Percentiles rank a stretch among this genome's conserved stretches.
phyloP scores from a whole-genome alignment of 139 green algal species.

The Micractinium conductrix region DNA sequence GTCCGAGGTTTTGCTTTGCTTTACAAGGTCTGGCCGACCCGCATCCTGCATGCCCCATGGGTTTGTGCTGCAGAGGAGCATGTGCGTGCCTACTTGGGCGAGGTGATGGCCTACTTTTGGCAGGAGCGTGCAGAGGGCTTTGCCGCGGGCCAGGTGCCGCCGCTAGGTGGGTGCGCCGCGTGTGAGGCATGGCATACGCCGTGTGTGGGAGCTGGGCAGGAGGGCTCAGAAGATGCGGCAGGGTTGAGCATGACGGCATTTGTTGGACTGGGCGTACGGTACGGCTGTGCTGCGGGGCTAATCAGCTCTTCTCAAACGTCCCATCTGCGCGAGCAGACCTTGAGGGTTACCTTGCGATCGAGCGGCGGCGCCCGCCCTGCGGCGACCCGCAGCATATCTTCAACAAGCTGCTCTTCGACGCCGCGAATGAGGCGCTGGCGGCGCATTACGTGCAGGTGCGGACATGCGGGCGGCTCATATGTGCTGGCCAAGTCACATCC shows the following conservation, averaged over 20 bases:
- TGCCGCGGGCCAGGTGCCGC: constrained; percentile 2
- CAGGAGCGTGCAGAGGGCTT: constrained; percentile 9
- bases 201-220: no score
- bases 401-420: constrained; percentile 50
- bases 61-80: constrained; percentile 38
- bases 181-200: no score
- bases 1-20: background rate
- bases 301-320: background rate
- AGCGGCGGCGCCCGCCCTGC: constrained; percentile 22
- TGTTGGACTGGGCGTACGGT: no score
- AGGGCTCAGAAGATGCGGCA: no score
- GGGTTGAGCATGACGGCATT: no score
- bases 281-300: no score
- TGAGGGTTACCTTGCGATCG: constrained; percentile 29
- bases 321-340: background rate
- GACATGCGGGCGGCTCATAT: no score
- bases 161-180: constrained; percentile 7
- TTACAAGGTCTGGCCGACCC: background rate
- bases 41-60: no score
- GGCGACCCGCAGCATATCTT: constrained; percentile 46
- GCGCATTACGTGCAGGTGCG: constrained; percentile 17
- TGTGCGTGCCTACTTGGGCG: background rate
- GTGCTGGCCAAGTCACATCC: no score
- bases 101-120: constrained; percentile 30
- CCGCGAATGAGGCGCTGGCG: constrained; percentile 40